These are phyloP conservation scores for Caryopteris hybrid DNA, from an alignment of 305 asterid species.

Conservation along the genomic window DNA sequence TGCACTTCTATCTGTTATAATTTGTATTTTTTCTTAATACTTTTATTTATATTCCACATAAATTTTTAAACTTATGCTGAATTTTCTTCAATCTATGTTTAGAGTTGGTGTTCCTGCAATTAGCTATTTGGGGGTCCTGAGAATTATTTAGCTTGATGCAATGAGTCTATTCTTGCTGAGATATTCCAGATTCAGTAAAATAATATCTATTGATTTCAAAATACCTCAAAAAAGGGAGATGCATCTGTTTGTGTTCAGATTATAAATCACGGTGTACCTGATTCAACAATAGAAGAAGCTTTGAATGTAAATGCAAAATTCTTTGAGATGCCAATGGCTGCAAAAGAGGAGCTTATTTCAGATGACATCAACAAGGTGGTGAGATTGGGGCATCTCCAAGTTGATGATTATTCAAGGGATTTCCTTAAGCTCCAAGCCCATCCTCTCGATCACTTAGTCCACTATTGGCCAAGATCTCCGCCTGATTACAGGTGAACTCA, in stretches of 20 bases:
- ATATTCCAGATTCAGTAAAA: too few relatives aligned
- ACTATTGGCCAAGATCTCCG: conserved; percentile 43
- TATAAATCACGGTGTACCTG: conserved; percentile 37
- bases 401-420: conserved; percentile 25
- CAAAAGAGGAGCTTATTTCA: conserved; percentile 25
- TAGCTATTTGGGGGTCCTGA: too few relatives aligned
- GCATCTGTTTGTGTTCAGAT: conserved; percentile 17
- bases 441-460: conserved; percentile 30
- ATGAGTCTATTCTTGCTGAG: too few relatives aligned
- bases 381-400: conserved; percentile 18
- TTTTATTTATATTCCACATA: too few relatives aligned
- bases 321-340: conserved; percentile 29
- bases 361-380: conserved; percentile 28
- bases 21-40: too few relatives aligned
- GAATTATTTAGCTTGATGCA: too few relatives aligned
- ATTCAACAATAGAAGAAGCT: conserved; percentile 33
- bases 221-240: background rate
- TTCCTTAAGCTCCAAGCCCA: conserved; percentile 40
- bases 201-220: too few relatives aligned
- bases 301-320: conserved; percentile 30
- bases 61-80: too few relatives aligned
- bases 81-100: too few relatives aligned
- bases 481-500: too few relatives aligned
- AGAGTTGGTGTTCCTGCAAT: too few relatives aligned
- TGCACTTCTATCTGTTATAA: too few relatives aligned